Base-by-base conservation (phyloP, 2,329 filamentous ascomycete species). In the Pseudocercospora fuligena region DNA sequence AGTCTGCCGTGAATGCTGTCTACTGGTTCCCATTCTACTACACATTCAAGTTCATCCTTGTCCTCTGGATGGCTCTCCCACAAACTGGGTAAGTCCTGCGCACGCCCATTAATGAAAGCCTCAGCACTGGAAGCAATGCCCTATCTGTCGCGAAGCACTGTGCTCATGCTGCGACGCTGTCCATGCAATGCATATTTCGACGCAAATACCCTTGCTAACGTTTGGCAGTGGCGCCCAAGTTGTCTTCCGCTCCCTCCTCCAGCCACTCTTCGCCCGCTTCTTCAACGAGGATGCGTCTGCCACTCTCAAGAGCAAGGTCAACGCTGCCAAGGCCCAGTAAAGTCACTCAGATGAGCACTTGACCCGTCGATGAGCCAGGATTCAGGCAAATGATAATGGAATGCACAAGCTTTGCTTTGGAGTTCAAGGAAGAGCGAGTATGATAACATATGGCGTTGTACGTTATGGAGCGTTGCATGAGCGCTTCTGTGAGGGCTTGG, bases 21-120 rank as follows among this genome's bases (percentile, higher is more conserved):
- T 95, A 95, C 87, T 96, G 92, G 92, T 93, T 96, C 86, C 82
- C 95, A 79, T 99, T 99, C 86, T 99, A 99, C 91, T 99, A 92
- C 84, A 94, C 94, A 80, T 98, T 99, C 91, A 99, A 99, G 88
- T 97, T 99, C 80, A 85, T 96, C 79, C 91, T 98, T 81, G 87
- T 98, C 76, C 90, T 99, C 80, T 99, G 95, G 95, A 93, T 99
- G 84, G 90, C 94, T 75, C 93, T 99, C 77, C 95, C 95, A 81
- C 88, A 92, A 82, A 97, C 96, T 86, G 86, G 86, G 94, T 97
- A 90, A 80, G 90, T 84, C 51, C n/a, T 58, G 25, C 59, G 63
- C 63, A 64, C 63, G 72, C 65, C 21, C 47, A 33, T 40, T 5
- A 6, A 5, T 40, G 12, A 4, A 12, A n/a, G 16, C 5, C 36